phyloP scores from a whole-genome alignment of 2,329 filamentous ascomycete genomes.

The Diplodia corticola region DNA sequence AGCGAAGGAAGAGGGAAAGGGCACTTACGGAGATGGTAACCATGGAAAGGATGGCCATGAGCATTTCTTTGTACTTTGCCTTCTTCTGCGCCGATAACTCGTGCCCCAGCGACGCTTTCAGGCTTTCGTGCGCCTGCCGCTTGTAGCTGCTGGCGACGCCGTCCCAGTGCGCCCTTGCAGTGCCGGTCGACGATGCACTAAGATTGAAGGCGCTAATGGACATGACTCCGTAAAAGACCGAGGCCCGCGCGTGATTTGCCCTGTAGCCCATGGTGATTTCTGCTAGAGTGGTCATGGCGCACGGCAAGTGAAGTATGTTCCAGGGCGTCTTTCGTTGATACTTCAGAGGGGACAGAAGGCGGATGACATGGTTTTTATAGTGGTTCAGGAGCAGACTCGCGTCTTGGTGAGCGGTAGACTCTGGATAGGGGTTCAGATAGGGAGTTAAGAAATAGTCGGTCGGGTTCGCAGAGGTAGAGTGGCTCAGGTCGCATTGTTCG shows the following conservation, averaged over 20 bases:
- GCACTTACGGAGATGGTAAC: constrained; percentile 29
- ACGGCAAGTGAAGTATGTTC: constrained; percentile 27
- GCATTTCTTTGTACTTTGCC: constrained; percentile 47
- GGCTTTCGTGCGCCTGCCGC: constrained; percentile 35
- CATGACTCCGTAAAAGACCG: constrained; percentile 38
- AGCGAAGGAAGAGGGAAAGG: neutral
- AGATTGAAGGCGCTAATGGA: constrained; percentile 49
- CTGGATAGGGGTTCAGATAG: neutral
- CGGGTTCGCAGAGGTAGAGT: neutral
- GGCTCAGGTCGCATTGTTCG: neutral
- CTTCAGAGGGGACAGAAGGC: constrained; percentile 25
- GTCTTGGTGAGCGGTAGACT: neutral
- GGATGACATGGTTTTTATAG: constrained; percentile 23
- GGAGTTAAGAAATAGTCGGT: neutral
- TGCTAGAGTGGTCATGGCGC: constrained; percentile 13
- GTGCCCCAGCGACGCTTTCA: constrained; percentile 38
- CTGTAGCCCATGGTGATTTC: neutral
- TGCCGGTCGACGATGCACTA: constrained; percentile 29
- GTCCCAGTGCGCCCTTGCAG: constrained; percentile 34
- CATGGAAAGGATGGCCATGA: constrained; percentile 50
- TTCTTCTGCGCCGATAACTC: constrained; percentile 39
- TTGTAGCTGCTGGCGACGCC: constrained; percentile 36
- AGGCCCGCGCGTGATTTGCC: neutral
- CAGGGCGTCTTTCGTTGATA: constrained; percentile 28
- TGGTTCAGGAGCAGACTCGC: constrained; percentile 25